Percentiles rank a stretch among this genome's conserved stretches.
These are phyloP conservation scores for Hypoxylon sp. DNA, from an alignment of 2,329 filamentous ascomycete genomes.

Conservation along the genomic window DNA sequence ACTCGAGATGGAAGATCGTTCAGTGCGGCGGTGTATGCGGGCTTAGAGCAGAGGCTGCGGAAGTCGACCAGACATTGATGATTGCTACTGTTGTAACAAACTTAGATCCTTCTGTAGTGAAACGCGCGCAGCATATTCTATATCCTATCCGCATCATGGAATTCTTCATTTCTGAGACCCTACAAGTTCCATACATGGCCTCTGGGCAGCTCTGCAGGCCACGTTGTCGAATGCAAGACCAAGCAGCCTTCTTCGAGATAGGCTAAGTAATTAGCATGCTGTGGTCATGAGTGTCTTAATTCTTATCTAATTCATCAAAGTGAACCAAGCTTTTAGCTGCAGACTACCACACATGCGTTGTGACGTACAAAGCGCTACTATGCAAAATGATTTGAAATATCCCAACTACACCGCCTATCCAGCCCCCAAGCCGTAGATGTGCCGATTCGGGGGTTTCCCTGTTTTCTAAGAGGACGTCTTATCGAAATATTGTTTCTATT, in stretches of 20 bases:
- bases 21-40: constrained; percentile 26
- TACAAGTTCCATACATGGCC: constrained; percentile 12
- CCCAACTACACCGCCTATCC: constrained; percentile 36
- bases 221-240: constrained; percentile 41
- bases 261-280: constrained; percentile 22
- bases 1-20: constrained; percentile 23
- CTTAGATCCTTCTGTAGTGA: constrained; percentile 41
- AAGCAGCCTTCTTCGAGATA: constrained; percentile 24
- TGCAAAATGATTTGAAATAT: constrained; percentile 33
- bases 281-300: constrained; percentile 1
- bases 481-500: neutral
- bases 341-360: constrained; percentile 12
- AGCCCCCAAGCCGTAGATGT: constrained; percentile 37
- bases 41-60: constrained; percentile 14
- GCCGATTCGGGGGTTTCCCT: constrained; percentile 28
- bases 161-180: constrained; percentile 21
- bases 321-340: constrained; percentile 4
- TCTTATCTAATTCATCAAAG: constrained; percentile 19
- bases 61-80: constrained; percentile 15
- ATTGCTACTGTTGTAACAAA: constrained; percentile 26
- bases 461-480: constrained; percentile 13
- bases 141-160: constrained; percentile 19
- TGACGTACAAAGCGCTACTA: constrained; percentile 23
- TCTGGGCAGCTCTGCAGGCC: constrained; percentile 17
- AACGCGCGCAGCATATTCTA: constrained; percentile 18